Conservation (phyloP, 306 rosid species). For the Begonia peltatifolia region DNA sequence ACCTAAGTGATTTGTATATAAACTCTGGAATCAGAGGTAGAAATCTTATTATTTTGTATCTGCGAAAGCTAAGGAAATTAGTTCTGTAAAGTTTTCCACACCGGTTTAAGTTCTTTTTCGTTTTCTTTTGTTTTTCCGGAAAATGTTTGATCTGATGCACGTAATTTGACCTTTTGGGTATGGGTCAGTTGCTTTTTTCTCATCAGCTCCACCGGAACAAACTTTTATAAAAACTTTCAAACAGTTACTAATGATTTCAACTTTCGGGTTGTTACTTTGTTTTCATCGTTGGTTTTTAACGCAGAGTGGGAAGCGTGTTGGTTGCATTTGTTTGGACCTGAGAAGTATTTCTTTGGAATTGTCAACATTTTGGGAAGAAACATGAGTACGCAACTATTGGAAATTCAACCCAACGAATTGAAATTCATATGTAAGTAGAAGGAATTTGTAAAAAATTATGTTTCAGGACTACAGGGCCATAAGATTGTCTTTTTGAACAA, state of each 20-base stretch:
- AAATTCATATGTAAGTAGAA: slow-evolving; percentile 48
- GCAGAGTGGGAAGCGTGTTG: not conserved
- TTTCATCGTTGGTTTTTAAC: not conserved
- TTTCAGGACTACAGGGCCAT: too few relatives aligned
- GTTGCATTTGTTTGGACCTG: not conserved
- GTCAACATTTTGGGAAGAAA: slow-evolving; percentile 11
- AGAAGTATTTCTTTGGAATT: slow-evolving; percentile 10
- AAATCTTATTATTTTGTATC: too few relatives aligned
- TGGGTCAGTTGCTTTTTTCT: slow-evolving; percentile 4
- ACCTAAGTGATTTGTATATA: too few relatives aligned
- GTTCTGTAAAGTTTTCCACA: too few relatives aligned
- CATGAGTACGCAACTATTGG: slow-evolving; percentile 54
- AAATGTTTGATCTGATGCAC: slow-evolving; percentile 3
- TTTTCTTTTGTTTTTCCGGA: not conserved
- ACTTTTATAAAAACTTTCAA: not conserved
- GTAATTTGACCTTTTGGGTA: not conserved
- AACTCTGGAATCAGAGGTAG: too few relatives aligned
- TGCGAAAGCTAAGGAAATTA: too few relatives aligned
- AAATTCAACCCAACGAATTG: slow-evolving; percentile 74
- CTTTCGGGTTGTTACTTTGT: not conserved
- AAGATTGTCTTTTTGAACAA: too few relatives aligned
- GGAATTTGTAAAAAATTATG: too few relatives aligned
- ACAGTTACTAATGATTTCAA: not conserved
- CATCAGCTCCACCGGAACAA: slow-evolving; percentile 1
- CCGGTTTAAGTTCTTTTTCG: not conserved